Conservation (phyloP, 1,284 basidiomycete genomes). For the Ustilago lituana region DNA sequence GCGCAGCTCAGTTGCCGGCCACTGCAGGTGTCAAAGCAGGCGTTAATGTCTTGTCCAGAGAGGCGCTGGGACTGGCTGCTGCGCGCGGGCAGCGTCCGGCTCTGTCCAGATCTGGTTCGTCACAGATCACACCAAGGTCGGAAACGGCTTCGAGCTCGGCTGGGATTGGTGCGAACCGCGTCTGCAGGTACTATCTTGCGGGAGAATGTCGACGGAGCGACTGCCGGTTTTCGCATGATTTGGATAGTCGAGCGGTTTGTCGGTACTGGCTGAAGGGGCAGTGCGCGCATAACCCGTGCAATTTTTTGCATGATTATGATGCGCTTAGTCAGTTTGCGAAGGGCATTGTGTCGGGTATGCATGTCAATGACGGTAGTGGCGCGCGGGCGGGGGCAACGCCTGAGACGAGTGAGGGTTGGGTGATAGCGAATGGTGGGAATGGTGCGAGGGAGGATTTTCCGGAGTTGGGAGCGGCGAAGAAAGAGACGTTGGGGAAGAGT, state of each 20-base stretch:
- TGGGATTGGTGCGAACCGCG: slow-evolving; percentile 67
- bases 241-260: slow-evolving; percentile 76
- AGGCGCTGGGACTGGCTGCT: slow-evolving; percentile 34
- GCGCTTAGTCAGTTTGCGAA: slow-evolving; percentile 76
- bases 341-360: slow-evolving; percentile 63
- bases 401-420: not conserved
- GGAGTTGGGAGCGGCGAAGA: slow-evolving; percentile 71
- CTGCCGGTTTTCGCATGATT: slow-evolving; percentile 80
- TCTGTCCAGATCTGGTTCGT: slow-evolving; percentile 23
- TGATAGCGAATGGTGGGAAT: not conserved
- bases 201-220: slow-evolving; percentile 95
- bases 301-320: slow-evolving; percentile 64
- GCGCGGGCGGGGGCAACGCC: slow-evolving; percentile 68
- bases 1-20: slow-evolving; percentile 22
- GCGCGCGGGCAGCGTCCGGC: slow-evolving; percentile 22
- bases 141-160: slow-evolving; percentile 9
- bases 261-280: slow-evolving; percentile 98
- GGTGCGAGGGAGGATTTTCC: slow-evolving; percentile 80
- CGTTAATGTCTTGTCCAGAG: slow-evolving; percentile 52
- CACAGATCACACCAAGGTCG: slow-evolving; percentile 18
- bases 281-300: slow-evolving; percentile 68
- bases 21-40: slow-evolving; percentile 48
- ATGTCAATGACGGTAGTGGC: slow-evolving; percentile 64
- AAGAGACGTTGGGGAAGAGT: slow-evolving; percentile 18
- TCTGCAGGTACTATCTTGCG: slow-evolving; percentile 94